phyloP scores from a whole-genome alignment of 2,329 filamentous ascomycete species.

The Phaeosphaeria sp. region DNA sequence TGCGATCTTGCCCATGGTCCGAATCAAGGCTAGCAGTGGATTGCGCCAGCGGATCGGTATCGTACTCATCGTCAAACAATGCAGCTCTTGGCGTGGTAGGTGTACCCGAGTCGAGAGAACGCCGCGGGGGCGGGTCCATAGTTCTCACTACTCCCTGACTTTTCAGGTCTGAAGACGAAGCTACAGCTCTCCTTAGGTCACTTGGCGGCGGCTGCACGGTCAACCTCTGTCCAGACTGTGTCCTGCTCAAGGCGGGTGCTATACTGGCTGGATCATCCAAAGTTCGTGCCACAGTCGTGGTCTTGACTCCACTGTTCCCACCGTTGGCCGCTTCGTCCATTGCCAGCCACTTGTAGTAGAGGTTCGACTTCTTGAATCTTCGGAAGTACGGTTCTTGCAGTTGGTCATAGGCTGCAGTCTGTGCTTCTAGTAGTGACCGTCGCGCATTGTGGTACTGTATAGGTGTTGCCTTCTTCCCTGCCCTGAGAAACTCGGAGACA shows the following conservation, averaged over 20 bases:
- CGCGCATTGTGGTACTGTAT: constrained; percentile 85
- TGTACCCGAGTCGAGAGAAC: constrained; percentile 73
- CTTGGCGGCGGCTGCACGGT: constrained; percentile 46
- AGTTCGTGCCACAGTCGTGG: constrained; percentile 33
- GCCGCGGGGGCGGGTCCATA: constrained; percentile 59
- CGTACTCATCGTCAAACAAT: constrained; percentile 84
- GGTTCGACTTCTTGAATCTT: constrained; percentile 87
- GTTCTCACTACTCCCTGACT: constrained; percentile 55
- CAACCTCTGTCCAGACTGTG: constrained; percentile 53
- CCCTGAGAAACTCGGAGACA: constrained; percentile 79
- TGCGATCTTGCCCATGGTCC: constrained; percentile 54
- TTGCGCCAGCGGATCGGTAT: constrained; percentile 74
- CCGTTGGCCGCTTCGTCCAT: constrained; percentile 71
- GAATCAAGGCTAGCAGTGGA: constrained; percentile 83
- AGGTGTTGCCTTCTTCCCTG: constrained; percentile 76
- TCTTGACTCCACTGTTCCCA: constrained; percentile 34
- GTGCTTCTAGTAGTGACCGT: constrained; percentile 79
- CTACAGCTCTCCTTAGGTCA: constrained; percentile 66
- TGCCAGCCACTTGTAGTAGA: constrained; percentile 95
- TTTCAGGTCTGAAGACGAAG: constrained; percentile 67
- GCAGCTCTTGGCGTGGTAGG: constrained; percentile 54
- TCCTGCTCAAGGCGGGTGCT: constrained; percentile 52
- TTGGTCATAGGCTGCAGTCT: constrained; percentile 82
- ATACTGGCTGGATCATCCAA: constrained; percentile 29
- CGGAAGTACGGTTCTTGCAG: constrained; percentile 83